Evolutionary conservation across 768 basidiomycete species (phyloP).

Genomic region (Podaxis carcinomalis): DNA sequence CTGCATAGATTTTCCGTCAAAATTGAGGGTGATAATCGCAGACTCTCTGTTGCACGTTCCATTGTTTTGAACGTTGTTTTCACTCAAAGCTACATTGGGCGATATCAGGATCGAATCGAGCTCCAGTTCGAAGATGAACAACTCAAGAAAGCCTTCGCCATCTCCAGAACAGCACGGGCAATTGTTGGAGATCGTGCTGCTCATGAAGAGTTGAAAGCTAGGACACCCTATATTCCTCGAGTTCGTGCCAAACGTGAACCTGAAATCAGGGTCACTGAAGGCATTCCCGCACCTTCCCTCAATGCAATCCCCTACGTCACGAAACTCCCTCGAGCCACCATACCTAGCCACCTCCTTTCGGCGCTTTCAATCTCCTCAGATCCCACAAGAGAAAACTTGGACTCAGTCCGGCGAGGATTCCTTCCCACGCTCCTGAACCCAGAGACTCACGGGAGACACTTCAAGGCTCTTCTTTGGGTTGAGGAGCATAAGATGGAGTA

Average conservation of each 20-base stretch:
- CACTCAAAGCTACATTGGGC: constrained; percentile 33
- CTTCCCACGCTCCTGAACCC: constrained; percentile 37
- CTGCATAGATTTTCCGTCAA: constrained; percentile 22
- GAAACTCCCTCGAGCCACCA: constrained; percentile 31
- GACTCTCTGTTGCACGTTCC: constrained; percentile 20
- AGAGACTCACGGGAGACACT: constrained; percentile 38
- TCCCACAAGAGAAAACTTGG: constrained; percentile 23
- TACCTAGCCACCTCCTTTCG: constrained; percentile 30
- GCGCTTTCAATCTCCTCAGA: constrained; percentile 26
- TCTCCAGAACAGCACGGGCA: constrained; percentile 38
- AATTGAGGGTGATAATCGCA: constrained; percentile 14
- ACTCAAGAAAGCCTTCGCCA: constrained; percentile 41
- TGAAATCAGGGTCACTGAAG: constrained; percentile 34
- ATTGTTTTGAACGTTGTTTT: constrained; percentile 29
- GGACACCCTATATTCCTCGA: constrained; percentile 42
- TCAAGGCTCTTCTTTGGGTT: constrained; percentile 51
- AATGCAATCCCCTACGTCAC: constrained; percentile 39
- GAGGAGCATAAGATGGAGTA: constrained; percentile 47
- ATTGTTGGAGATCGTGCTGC: constrained; percentile 43
- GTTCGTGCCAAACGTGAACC: constrained; percentile 26
- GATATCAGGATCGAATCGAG: constrained; percentile 51
- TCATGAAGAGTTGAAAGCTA: constrained; percentile 41
- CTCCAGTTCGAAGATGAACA: constrained; percentile 45
- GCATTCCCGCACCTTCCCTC: constrained; percentile 36
- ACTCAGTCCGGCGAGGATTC: constrained; percentile 27